Base-by-base conservation (phyloP, 2,329 filamentous ascomycete species). In the Escovopsis weberi region DNA sequence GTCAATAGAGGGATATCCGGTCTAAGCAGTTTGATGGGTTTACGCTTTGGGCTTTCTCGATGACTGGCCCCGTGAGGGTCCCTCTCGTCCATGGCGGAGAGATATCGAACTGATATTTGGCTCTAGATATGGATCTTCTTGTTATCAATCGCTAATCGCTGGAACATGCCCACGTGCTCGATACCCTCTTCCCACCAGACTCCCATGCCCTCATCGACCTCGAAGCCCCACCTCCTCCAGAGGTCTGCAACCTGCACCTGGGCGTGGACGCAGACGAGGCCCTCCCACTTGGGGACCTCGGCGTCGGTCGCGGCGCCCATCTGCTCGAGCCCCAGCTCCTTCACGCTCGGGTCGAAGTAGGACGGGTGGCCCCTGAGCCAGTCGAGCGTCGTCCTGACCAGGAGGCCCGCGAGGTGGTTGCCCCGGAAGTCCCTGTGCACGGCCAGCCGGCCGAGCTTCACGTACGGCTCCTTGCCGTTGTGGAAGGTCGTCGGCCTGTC, bases 171-270 rank as follows among this genome's bases (percentile, higher is more conserved):
- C 15, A 93, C 71, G 65, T 94, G 86, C 49, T 74, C 68, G 43
- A 94, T 89, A 4, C 82, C 85, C 55, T 91, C 86, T 59, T 95
- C 87, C 47, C 70, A 68, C 86, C 87, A 95, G 30, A 59, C 69
- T 1, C 85, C 84, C 74, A 89, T 75, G 9, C 62, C 67, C 54
- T 82, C 71, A 60, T 95, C 87, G 9, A 74, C 66, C 47, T 67
- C 62, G 59, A 94, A 95, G 0, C 86, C 87, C 60, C 80, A 73
- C 54, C 68, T 73, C 53, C 65, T 63, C 77, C 87, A 96, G 50
- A 80, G 66, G 26, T 61, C 63, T 49, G 77, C 69, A 12, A 82
- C 76, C 30, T 66, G 59, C 43, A 72, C 70, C 64, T 94, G 87
- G 3, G 86, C 83, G 65, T 95, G 88, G 23, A 83, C 73, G 55